phyloP scores from a whole-genome alignment of 1,284 basidiomycete genomes.

The Rhodotorula mucilaginosa region DNA sequence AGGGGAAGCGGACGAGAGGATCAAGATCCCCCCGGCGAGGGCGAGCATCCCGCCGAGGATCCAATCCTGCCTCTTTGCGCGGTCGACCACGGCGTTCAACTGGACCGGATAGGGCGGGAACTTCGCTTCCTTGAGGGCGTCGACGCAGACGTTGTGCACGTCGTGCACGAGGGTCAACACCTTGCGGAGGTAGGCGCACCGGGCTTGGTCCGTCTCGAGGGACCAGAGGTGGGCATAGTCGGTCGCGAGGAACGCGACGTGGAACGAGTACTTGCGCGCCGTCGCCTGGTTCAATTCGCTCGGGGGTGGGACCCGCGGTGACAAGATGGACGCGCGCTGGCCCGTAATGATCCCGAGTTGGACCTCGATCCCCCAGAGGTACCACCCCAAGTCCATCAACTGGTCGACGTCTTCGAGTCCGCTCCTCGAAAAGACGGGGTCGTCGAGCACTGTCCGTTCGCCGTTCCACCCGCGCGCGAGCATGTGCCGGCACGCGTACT shows the following conservation, averaged over 20 bases:
- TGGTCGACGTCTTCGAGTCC: not conserved
- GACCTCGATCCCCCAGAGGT: conserved; percentile 17
- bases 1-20: conserved; percentile 14
- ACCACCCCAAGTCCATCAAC: conserved; percentile 13
- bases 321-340: conserved; percentile 4
- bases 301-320: not conserved
- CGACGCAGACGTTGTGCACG: conserved; percentile 6
- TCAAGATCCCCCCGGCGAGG: conserved; percentile 6
- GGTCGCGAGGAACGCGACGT: conserved; percentile 13
- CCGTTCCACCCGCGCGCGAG: conserved; percentile 10
- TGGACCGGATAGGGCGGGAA: not conserved
- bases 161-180: not conserved
- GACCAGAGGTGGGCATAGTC: conserved; percentile 14
- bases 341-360: conserved; percentile 22
- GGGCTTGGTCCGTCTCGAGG: not conserved
- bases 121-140: not conserved
- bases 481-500: conserved; percentile 13
- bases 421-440: not conserved
- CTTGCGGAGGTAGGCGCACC: not conserved
- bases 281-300: conserved; percentile 1
- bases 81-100: not conserved
- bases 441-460: not conserved
- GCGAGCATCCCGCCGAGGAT: conserved; percentile 9
- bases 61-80: not conserved
- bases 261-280: conserved; percentile 8